phyloP scores from a whole-genome alignment of 2,329 filamentous ascomycete species.

The Thyridium curvatum region DNA sequence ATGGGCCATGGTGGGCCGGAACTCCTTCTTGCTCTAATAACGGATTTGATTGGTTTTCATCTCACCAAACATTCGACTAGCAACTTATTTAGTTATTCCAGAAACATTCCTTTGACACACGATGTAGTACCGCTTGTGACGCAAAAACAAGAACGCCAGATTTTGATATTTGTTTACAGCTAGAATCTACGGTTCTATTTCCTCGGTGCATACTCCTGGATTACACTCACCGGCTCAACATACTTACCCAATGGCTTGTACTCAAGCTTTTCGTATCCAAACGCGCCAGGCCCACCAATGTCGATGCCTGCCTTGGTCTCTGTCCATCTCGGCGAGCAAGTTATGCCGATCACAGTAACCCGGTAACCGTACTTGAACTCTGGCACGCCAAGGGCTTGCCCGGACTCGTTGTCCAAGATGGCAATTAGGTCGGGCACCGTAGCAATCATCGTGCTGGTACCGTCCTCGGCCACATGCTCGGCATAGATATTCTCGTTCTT shows the following conservation, averaged over 20 bases:
- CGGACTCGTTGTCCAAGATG: constrained; percentile 39
- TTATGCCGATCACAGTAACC: constrained; percentile 46
- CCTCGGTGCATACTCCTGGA: constrained; percentile 33
- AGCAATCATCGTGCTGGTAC: constrained; percentile 26
- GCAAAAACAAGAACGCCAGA: no score
- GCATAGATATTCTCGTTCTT: constrained; percentile 19
- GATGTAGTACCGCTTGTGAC: no score
- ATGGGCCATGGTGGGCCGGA: no score
- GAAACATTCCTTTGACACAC: no score
- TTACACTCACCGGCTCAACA: constrained; percentile 45
- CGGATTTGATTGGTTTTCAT: no score
- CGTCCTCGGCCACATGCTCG: constrained; percentile 10
- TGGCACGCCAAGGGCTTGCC: constrained; percentile 43
- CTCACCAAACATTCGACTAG: no score
- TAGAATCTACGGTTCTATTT: no score
- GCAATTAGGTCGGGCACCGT: constrained; percentile 43
- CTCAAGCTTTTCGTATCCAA: constrained; percentile 30
- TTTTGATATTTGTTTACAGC: no score
- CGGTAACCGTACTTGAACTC: constrained; percentile 48
- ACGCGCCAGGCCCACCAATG: constrained; percentile 34
- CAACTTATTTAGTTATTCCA: no score
- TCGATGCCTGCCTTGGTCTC: constrained; percentile 38
- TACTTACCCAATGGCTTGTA: constrained; percentile 46
- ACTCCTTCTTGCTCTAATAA: no score
- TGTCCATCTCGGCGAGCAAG: constrained; percentile 47